Conservation (phyloP, 108 stramenopile genomes). For the Cyclotella sp. region DNA sequence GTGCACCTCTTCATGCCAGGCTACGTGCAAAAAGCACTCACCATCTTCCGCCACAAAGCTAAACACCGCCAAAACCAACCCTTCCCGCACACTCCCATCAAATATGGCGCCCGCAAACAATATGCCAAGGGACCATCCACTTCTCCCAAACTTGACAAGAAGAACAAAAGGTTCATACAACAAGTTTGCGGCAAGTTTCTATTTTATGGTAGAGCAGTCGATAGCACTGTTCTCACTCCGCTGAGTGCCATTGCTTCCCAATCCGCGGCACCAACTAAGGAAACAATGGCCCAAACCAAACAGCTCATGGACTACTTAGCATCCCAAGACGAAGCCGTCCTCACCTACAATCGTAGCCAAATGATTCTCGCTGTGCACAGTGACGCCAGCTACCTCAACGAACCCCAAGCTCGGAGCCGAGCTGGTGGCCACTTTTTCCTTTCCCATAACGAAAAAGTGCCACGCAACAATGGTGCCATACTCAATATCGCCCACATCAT, state of each 20-base stretch:
- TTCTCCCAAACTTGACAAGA: not conserved
- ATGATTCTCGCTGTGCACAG: too few relatives aligned
- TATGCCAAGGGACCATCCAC: not conserved
- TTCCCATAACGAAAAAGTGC: not conserved
- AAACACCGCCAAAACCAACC: not conserved
- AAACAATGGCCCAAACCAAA: not conserved
- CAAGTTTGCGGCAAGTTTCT: too few relatives aligned
- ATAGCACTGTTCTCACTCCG: not conserved
- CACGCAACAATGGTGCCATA: not conserved
- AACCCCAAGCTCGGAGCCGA: not conserved
- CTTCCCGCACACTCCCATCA: too few relatives aligned
- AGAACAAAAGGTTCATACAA: not conserved
- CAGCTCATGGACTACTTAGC: not conserved
- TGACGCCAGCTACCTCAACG: too few relatives aligned
- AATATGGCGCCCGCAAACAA: not conserved
- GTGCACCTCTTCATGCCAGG: not conserved
- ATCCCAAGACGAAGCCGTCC: not conserved
- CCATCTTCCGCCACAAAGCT: not conserved
- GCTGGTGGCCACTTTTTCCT: not conserved
- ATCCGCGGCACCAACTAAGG: not conserved
- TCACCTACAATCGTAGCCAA: not conserved
- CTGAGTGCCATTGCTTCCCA: too few relatives aligned
- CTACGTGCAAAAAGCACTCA: not conserved
- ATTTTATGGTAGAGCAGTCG: too few relatives aligned
- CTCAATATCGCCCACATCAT: too few relatives aligned